Conservation (phyloP, 2,329 filamentous ascomycete genomes). For the Dactylellina drechsleri region DNA sequence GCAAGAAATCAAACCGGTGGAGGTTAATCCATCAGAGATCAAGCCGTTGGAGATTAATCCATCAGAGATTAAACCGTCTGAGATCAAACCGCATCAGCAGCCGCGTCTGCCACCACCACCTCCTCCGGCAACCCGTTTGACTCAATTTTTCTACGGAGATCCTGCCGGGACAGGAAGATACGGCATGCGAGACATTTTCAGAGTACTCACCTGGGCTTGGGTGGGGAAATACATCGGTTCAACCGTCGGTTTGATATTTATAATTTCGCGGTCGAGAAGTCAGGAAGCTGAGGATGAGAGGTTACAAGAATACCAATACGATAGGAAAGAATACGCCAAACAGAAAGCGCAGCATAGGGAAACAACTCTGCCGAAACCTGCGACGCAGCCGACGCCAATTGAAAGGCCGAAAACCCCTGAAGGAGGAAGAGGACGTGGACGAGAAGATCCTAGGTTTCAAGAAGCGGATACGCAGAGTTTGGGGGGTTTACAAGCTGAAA, state of each 20-base stretch:
- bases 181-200: neutral
- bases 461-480: conserved; percentile 34
- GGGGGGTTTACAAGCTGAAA: conserved; percentile 33
- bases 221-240: conserved; percentile 30
- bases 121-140: neutral
- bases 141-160: too few species aligned
- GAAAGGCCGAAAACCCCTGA: neutral
- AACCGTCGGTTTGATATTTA: conserved; percentile 6
- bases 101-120: too few species aligned
- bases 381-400: conserved; percentile 5
- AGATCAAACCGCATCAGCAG: too few species aligned
- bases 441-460: conserved; percentile 1
- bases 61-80: neutral
- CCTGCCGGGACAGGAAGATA: too few species aligned
- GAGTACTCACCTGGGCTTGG: conserved; percentile 21
- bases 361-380: neutral
- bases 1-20: neutral
- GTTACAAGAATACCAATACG: conserved; percentile 45
- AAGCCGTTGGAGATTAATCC: neutral
- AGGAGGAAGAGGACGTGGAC: neutral
- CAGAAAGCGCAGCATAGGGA: neutral
- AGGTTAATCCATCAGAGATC: neutral
- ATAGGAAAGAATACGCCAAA: conserved; percentile 29
- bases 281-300: conserved; percentile 37
- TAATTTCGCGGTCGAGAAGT: conserved; percentile 8